Conservation (phyloP, 495 filamentous ascomycete genomes). For the Xeromyces bisporus region DNA sequence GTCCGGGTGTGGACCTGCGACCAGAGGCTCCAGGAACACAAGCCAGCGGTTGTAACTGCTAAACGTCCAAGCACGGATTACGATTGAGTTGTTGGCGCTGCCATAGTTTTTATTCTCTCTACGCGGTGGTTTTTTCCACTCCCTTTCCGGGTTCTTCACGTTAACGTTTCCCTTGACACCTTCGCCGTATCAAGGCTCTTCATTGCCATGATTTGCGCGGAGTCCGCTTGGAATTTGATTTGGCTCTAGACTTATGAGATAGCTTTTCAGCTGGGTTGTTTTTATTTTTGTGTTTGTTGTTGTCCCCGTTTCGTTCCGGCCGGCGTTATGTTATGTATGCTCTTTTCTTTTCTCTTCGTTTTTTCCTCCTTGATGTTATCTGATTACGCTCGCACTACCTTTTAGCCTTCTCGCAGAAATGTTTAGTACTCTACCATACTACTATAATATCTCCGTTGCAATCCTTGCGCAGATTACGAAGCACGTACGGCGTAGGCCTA, state of each 20-base stretch:
- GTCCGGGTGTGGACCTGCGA: slow-evolving; percentile 65
- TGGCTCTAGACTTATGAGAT: slow-evolving; percentile 19
- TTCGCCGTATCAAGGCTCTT: slow-evolving; percentile 8
- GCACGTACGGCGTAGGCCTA: too few relatives aligned
- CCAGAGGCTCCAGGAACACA: slow-evolving; percentile 65
- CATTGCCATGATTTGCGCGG: slow-evolving; percentile 5
- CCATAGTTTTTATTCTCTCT: too few relatives aligned
- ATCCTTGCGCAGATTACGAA: slow-evolving; percentile 23
- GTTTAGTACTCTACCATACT: slow-evolving; percentile 23
- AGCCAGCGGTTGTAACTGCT: slow-evolving; percentile 64
- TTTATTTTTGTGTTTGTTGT: slow-evolving; percentile 10
- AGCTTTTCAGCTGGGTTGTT: slow-evolving; percentile 13
- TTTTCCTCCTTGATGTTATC: background rate
- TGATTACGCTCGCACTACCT: slow-evolving; percentile 10
- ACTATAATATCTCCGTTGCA: slow-evolving; percentile 24
- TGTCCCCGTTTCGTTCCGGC: slow-evolving; percentile 13
- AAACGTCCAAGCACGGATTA: too few relatives aligned
- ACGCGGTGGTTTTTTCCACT: too few relatives aligned
- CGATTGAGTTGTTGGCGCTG: too few relatives aligned
- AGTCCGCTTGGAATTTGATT: slow-evolving; percentile 15
- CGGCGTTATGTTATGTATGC: slow-evolving; percentile 23
- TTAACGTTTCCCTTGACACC: slow-evolving; percentile 4
- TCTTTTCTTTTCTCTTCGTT: slow-evolving; percentile 10
- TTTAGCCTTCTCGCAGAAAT: slow-evolving; percentile 8
- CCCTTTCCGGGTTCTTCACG: too few relatives aligned